Evolutionary conservation across 1,284 basidiomycete species (phyloP), one percentile per base, ranked within the genome.

Genomic region (Tetrapyrgos nigripes): DNA sequence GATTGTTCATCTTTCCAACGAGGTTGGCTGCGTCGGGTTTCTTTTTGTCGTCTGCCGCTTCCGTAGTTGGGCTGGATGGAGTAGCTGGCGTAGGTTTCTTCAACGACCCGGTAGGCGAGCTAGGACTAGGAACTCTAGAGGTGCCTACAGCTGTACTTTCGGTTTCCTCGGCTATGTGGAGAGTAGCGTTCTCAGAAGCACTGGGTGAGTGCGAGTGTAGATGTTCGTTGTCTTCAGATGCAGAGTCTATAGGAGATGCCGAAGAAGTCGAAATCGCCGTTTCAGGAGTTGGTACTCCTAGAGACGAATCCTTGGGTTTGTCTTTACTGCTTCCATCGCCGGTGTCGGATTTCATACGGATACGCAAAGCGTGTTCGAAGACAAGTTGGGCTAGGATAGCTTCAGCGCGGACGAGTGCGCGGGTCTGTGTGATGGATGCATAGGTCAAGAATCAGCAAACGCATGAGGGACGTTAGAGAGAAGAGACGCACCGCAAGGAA

Each of bases 301-400:
- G 6, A 9, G 37, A 17, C 4, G 37, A 5, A 17, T 40, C 14
- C 6, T 40, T 40, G 37, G 13, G 14, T n/a, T 40, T n/a, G 14
- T 33, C 31, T 14, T 33, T n/a, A n/a, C n/a, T 33, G 31, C 31
- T 33, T 14, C 14, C 8, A 14, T 33, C 31, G 17, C 19, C 19
- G 17, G 73, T 69, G 62, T 84, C 80, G 1, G 83, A 79, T 64
- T 84, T 85, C 74, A 91, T 80, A 19, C 89, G 80, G 40, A 91
- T 83, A 35, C 88, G 81, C 3, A 92, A 75, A 2, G 87, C 77
- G 63, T 91, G 89, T 60, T 89, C 86, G 67, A 91, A 91, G 4
- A 92, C 73, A 5, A 91, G 79, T 62, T 90, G 83, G 0, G 88
- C 89, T 54, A 91, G 75, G 53, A 92, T 80, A 3, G 80, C 79